Evolutionary conservation across 768 basidiomycete genomes (phyloP).

Genomic region (Podaxis pistillaris): DNA sequence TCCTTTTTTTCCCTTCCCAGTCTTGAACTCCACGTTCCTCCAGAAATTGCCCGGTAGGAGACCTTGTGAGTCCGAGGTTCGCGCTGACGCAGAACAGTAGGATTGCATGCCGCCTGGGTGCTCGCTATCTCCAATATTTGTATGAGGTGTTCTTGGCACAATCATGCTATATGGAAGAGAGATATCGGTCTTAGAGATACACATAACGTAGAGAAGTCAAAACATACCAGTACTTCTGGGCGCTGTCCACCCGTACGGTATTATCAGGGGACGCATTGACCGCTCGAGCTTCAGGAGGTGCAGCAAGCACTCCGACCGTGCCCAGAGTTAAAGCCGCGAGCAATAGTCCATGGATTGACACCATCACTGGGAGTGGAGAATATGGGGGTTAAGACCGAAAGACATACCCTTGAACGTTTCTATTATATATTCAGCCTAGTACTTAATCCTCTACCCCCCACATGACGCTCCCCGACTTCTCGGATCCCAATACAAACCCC

Average conservation of each 20-base stretch:
- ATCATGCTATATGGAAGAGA: constrained; percentile 35
- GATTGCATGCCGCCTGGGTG: constrained; percentile 53
- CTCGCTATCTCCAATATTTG: constrained; percentile 55
- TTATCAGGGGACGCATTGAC: constrained; percentile 40
- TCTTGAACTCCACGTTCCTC: constrained; percentile 48
- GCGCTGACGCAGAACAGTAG: constrained; percentile 47
- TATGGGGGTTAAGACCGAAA: neutral
- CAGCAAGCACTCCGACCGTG: constrained; percentile 7
- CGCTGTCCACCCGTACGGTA: constrained; percentile 47
- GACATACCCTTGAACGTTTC: neutral
- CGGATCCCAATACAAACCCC: neutral
- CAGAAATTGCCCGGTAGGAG: constrained; percentile 47
- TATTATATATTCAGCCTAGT: no score
- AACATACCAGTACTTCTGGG: constrained; percentile 43
- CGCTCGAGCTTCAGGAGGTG: constrained; percentile 21
- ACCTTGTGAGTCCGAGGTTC: constrained; percentile 42
- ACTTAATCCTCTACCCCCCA: no score
- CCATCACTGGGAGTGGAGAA: neutral
- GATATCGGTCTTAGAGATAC: neutral
- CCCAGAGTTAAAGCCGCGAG: neutral
- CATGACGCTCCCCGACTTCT: neutral
- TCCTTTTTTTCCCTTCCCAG: constrained; percentile 39
- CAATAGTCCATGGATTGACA: neutral
- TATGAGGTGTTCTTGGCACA: constrained; percentile 50
- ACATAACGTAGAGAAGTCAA: neutral